Evolutionary conservation across 2,329 filamentous ascomycete species (phyloP), one percentile per base, ranked within the genome.

Genomic region (Diaporthe vaccinii): DNA sequence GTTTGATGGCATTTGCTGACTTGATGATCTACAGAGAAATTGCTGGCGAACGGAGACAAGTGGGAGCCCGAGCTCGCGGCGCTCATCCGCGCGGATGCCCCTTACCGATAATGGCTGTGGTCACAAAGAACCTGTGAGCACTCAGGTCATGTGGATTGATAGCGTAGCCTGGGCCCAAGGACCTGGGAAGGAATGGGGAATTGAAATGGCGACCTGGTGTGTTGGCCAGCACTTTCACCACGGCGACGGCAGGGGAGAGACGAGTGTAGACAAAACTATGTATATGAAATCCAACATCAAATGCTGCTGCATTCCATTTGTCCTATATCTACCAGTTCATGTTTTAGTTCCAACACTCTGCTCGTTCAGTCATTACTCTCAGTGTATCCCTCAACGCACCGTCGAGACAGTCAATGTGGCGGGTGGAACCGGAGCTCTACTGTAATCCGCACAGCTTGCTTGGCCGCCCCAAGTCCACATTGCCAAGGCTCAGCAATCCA

Each of bases 21-120:
- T 53, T 44, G 34, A 4, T 44, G 34, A 4, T 8, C 36, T 44
- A 77, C 80, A 88, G 93, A 97, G 89, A 98, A 98, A 87, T 87
- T 98, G 78, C 86, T 98, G 78, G 87, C 94, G 79, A 98, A 98
- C 83, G 95, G 95, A 81, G 95, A 97, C 87, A 96, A 96, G 87
- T 99, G 97, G 97, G 97, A 99, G 88, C 96, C 97, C 10, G 97
- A 99, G 87, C 89, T 99, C 82, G 96, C 96, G 1, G 96, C 97
- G 75, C 93, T 91, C 79, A 97, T 97, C 83, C 93, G 95, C 82
- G 97, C 97, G 77, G 97, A 99, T 89, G 92, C 96, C 73, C 96
- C 96, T 70, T 98, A 96, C 88, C 91, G 94, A 90, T 96, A 92
- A 89, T 46, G 58, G 31, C 7, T 20, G 46, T 22, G n/a, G 3